Conservation (phyloP, 2,329 filamentous ascomycete species). For the Fusarium sp. region DNA sequence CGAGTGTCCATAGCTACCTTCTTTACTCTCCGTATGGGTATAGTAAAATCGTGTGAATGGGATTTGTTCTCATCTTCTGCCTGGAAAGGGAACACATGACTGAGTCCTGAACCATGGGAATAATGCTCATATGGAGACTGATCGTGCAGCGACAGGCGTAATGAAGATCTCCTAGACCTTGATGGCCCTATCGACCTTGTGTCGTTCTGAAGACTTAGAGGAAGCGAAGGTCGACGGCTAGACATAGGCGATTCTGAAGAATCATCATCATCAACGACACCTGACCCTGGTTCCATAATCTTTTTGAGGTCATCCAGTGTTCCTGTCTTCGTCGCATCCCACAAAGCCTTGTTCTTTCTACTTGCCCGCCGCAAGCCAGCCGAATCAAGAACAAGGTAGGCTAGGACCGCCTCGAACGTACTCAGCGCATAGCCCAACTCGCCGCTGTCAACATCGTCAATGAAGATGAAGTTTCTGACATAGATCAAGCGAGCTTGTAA, state of each 20-base stretch:
- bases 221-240: conserved; percentile 58
- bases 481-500: conserved; percentile 91
- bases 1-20: conserved; percentile 90
- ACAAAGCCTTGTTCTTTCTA: conserved; percentile 83
- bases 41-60: conserved; percentile 41
- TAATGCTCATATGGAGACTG: conserved; percentile 59
- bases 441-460: conserved; percentile 95
- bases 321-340: conserved; percentile 86
- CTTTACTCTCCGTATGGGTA: conserved; percentile 68
- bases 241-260: conserved; percentile 53
- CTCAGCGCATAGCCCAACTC: conserved; percentile 96
- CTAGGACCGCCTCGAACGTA: conserved; percentile 92
- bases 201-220: conserved; percentile 60
- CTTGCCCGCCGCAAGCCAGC: conserved; percentile 85
- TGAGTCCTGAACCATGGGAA: conserved; percentile 69
- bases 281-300: conserved; percentile 79
- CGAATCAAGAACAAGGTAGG: conserved; percentile 87
- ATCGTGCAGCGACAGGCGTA: conserved; percentile 48
- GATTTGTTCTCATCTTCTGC: conserved; percentile 57
- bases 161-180: conserved; percentile 54
- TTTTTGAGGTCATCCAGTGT: conserved; percentile 78
- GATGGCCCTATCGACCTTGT: conserved; percentile 39
- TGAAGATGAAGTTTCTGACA: conserved; percentile 97
- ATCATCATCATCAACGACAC: conserved; percentile 61
- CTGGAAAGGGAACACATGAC: conserved; percentile 94